Base-by-base conservation (phyloP, 2,329 filamentous ascomycete genomes). In the Elsinoe fawcettii region DNA sequence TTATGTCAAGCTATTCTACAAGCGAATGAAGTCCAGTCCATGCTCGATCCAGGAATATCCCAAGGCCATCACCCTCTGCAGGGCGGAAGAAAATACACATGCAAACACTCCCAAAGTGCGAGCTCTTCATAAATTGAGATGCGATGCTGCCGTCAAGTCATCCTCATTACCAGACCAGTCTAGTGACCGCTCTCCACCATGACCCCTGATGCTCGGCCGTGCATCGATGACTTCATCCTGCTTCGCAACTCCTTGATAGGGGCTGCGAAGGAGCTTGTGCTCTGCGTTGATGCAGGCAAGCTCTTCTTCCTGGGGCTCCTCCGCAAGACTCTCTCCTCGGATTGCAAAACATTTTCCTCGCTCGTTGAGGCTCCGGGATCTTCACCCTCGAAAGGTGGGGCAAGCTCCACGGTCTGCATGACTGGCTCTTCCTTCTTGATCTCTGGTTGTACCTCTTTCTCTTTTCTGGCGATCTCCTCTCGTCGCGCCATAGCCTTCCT, bases 401-500 rank as follows among this genome's bases (percentile, higher is more conserved):
- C 54, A n/a, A 46, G 39, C 41, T 56, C 54, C 27, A 56, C 41
- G 23, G 37, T 47, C 43, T 56, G 39, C 39, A 37, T 36, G n/a
- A 56, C 58, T 6, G 63, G 57, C 62, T 75, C 74, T 60, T 63
- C 64, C 18, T 64, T 61, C 11, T 60, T 66, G 62, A 67, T 70
- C 12, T 60, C 67, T 7, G 69, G 67, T 44, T 81, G 78, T 18
- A 74, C 70, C 39, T 83, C 78, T 4, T 82, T 62, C 62, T 80
- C 79, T 62, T 77, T 78, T 66, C 84, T 79, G 2, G 81, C 82
- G 3, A 56, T 56, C 25, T 43, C 54, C 18, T 43, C 41, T n/a
- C 54, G 23, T 34, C 54, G 39, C 18, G 39, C 54, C 43, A 56
- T 56, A 2, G 75, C 74, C 18, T 77, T 71, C 27, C 78, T 75